phyloP scores from a whole-genome alignment of 805 yeast genomes.

The Candida patagonica region DNA sequence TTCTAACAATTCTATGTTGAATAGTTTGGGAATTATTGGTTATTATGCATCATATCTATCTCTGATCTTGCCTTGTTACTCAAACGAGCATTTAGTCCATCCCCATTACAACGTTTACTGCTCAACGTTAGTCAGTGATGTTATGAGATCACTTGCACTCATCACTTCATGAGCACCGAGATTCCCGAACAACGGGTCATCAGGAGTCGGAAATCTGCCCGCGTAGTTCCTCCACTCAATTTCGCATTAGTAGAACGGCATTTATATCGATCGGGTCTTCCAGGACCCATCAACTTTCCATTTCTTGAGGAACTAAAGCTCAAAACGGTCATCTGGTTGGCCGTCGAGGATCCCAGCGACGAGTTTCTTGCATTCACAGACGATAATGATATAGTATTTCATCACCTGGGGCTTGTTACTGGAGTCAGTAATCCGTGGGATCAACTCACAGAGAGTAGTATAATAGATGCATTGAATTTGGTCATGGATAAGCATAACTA shows the following conservation, averaged over 20 bases:
- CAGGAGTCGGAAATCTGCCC: too few relatives aligned
- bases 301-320: constrained; percentile 67
- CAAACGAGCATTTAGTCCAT: too few relatives aligned
- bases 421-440: constrained; percentile 82
- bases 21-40: too few relatives aligned
- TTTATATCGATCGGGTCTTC: constrained; percentile 87
- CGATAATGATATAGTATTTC: constrained; percentile 58
- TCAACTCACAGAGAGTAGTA: constrained; percentile 75
- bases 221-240: constrained; percentile 77
- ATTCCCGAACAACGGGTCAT: too few relatives aligned
- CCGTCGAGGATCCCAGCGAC: constrained; percentile 92
- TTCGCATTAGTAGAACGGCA: constrained; percentile 90
- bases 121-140: too few relatives aligned
- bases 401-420: constrained; percentile 73
- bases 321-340: constrained; percentile 84
- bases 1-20: too few relatives aligned
- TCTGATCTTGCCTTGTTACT: too few relatives aligned
- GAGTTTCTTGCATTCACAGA: constrained; percentile 76
- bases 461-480: constrained; percentile 66
- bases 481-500: constrained; percentile 65
- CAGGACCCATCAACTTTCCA: constrained; percentile 85
- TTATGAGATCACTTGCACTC: too few relatives aligned
- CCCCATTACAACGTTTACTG: too few relatives aligned
- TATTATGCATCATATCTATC: too few relatives aligned
- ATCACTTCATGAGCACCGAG: too few relatives aligned